Base-by-base conservation (phyloP, 1,284 basidiomycete species). In the Flammula alnicola region DNA sequence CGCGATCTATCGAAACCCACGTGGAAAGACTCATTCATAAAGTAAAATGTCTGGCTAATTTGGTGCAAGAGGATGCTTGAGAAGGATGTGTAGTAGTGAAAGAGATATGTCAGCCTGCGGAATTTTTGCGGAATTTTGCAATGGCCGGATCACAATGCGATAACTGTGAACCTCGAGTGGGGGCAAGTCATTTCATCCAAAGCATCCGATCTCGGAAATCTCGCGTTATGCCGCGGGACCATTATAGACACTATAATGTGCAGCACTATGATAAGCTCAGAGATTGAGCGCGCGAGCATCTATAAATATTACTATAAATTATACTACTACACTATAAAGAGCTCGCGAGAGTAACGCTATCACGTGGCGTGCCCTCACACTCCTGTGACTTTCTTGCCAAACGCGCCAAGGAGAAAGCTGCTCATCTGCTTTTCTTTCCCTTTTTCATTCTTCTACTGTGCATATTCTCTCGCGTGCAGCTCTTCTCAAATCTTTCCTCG, bases 361-460 rank as follows among this genome's bases (percentile, higher is more conserved):
- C 53, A 55, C 53, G 53, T 55, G 53, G 25, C 22, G 3, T 20
- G 14, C 22, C 33, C 44, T 51, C 38, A 44, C 37, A 38, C 23
- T 41, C 49, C 49, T 55, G 53, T 55, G 53, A 55, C 49, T 55
- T 51, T 55, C 45, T 55, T 55, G 46, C 53, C 53, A 50, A 52
- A 56, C 51, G 48, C 51, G 51, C 54, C 44, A 40, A 29, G 12
- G 46, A 20, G 31, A 23, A 36, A 29, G 11, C 35, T 40, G 45
- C n/a, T 40, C 40, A 14, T 44, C 47, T 52, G 37, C 43, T 35
- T n/a, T 55, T 39, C 46, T 32, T 47, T 43, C 44, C 44, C 47
- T 43, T 22, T 48, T 49, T 46, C 43, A 36, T 30, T 41, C 37
- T 51, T 38, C 42, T 49, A 22, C 40, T 38, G 49, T 43, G 31